Evolutionary conservation across 768 basidiomycete genomes (phyloP).

Genomic region (Suillus spraguei): DNA sequence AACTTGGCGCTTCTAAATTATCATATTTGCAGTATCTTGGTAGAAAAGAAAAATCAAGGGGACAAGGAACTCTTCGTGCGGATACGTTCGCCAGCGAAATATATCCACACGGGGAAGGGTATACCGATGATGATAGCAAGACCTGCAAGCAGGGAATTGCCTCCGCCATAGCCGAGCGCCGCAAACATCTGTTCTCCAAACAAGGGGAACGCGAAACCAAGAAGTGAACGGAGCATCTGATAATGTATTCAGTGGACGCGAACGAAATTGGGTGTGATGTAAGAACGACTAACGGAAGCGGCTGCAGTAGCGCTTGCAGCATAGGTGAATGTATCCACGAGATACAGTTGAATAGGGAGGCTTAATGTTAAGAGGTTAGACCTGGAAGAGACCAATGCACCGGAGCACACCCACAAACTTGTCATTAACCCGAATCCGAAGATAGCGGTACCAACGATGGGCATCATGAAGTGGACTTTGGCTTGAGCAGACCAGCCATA

Average conservation of each 20-base stretch:
- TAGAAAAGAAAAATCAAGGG: slow-evolving; percentile 9
- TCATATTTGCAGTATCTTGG: too few species aligned
- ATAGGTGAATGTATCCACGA: slow-evolving; percentile 71
- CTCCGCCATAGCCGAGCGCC: slow-evolving; percentile 63
- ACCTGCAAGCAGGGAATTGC: slow-evolving; percentile 67
- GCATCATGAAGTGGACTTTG: slow-evolving; percentile 73
- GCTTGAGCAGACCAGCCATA: slow-evolving; percentile 83
- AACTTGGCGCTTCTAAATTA: too few species aligned
- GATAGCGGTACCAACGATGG: slow-evolving; percentile 62
- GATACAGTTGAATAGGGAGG: slow-evolving; percentile 69
- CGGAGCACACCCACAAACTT: slow-evolving; percentile 45
- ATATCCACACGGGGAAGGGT: slow-evolving; percentile 76
- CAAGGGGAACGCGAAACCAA: slow-evolving; percentile 68
- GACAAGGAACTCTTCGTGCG: slow-evolving; percentile 44
- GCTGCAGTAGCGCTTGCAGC: slow-evolving; percentile 70
- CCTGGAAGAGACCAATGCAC: background rate
- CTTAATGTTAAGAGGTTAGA: slow-evolving; percentile 31
- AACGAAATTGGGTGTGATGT: background rate
- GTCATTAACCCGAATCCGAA: slow-evolving; percentile 69
- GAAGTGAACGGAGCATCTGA: slow-evolving; percentile 60
- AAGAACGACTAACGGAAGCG: slow-evolving; percentile 47
- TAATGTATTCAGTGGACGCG: background rate
- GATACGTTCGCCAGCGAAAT: slow-evolving; percentile 63
- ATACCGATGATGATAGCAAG: slow-evolving; percentile 63
- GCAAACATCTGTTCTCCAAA: slow-evolving; percentile 69